These are phyloP conservation scores for Podila epicladia DNA, from an alignment of 192 early-diverging fungal genomes.

Conservation along the genomic window DNA sequence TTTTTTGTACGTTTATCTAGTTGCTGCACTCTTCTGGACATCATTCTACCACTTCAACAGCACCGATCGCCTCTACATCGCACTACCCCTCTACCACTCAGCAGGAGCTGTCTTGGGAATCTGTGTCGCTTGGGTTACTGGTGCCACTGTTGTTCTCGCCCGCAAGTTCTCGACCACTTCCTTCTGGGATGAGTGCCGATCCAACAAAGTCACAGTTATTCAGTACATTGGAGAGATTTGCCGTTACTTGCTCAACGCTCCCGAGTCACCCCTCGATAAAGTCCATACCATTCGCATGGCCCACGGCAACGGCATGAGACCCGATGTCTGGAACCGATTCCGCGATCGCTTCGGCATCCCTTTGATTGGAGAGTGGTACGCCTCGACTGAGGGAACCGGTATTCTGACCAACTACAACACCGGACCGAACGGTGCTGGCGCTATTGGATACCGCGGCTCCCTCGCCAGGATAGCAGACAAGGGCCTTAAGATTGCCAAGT, in stretches of 20 bases:
- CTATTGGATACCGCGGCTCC: slow-evolving; percentile 66
- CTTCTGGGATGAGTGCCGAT: slow-evolving; percentile 66
- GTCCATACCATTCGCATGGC: slow-evolving; percentile 65
- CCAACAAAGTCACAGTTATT: slow-evolving; percentile 58
- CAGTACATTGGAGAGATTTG: slow-evolving; percentile 79
- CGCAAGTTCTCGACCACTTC: slow-evolving; percentile 64
- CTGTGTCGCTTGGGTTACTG: slow-evolving; percentile 43
- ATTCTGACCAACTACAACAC: slow-evolving; percentile 60
- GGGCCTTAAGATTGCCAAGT: slow-evolving; percentile 62
- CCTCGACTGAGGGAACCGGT: slow-evolving; percentile 69
- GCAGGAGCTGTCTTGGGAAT: slow-evolving; percentile 54
- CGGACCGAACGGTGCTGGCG: slow-evolving; percentile 65
- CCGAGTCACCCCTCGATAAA: slow-evolving; percentile 59
- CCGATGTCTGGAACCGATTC: slow-evolving; percentile 75
- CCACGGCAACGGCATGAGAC: slow-evolving; percentile 77
- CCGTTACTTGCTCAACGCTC: slow-evolving; percentile 68
- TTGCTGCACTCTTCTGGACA: slow-evolving; percentile 41
- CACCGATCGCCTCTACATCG: slow-evolving; percentile 66
- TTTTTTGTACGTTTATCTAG: slow-evolving; percentile 1
- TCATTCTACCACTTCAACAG: slow-evolving; percentile 41
- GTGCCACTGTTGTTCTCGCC: slow-evolving; percentile 62
- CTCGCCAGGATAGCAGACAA: slow-evolving; percentile 47
- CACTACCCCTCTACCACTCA: slow-evolving; percentile 72
- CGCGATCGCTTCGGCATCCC: slow-evolving; percentile 68
- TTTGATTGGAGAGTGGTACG: slow-evolving; percentile 75